These are phyloP conservation scores for Fusarium keratoplasticum DNA, from an alignment of 2,329 filamentous ascomycete species.

Conservation along the genomic window DNA sequence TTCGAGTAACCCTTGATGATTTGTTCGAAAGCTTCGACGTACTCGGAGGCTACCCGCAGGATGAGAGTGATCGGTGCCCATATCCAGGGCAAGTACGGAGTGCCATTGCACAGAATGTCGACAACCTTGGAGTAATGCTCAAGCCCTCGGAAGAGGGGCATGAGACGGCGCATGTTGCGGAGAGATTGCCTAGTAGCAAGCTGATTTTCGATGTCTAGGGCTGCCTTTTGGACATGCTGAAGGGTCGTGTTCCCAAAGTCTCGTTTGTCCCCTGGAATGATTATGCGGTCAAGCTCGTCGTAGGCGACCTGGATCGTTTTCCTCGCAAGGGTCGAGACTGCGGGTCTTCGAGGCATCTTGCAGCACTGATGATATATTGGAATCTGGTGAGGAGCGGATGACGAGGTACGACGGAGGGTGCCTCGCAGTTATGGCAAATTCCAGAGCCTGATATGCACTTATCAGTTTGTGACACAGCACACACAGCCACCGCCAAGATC, in stretches of 20 bases:
- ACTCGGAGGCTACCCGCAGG: conserved; percentile 47
- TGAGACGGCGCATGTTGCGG: conserved; percentile 57
- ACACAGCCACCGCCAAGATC: conserved; percentile 9
- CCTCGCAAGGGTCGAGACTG: conserved; percentile 8
- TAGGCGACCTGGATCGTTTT: conserved; percentile 10
- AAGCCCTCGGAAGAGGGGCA: conserved; percentile 55
- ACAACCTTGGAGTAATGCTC: conserved; percentile 56
- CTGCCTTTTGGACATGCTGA: conserved; percentile 40
- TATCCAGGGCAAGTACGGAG: conserved; percentile 57
- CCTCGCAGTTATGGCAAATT: background rate
- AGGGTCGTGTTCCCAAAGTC: background rate
- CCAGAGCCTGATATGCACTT: background rate
- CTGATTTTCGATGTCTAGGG: conserved; percentile 52
- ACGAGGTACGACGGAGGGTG: no score
- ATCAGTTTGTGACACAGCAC: background rate
- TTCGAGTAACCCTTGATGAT: conserved; percentile 54
- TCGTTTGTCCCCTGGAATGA: conserved; percentile 13
- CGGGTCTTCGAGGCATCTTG: conserved; percentile 22
- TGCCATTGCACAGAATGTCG: conserved; percentile 59
- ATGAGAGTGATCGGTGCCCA: conserved; percentile 59
- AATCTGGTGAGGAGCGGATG: background rate
- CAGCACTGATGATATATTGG: no score
- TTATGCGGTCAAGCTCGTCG: conserved; percentile 18
- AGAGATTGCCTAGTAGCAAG: conserved; percentile 52
- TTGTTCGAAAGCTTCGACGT: conserved; percentile 54